Conservation (phyloP, 1,284 basidiomycete species). For the Fomes fomentarius region DNA sequence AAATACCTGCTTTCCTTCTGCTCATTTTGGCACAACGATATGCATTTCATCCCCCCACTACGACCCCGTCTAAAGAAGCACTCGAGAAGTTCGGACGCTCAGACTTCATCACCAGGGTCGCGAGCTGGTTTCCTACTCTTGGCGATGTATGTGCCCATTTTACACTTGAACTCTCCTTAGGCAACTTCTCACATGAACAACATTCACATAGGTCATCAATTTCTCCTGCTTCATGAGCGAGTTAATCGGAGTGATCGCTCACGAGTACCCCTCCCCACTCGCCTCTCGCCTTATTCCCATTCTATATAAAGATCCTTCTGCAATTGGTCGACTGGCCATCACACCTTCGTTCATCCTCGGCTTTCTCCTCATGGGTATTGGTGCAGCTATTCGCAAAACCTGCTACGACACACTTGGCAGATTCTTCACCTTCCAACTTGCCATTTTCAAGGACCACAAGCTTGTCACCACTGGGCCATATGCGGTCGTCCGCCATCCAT, state of each 20-base stretch:
- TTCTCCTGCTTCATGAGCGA: too few species aligned
- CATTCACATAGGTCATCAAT: too few species aligned
- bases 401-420: constrained; percentile 19
- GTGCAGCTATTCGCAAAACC: constrained; percentile 3
- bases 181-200: too few species aligned
- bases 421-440: constrained; percentile 22
- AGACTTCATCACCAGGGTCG: too few species aligned
- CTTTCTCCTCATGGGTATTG: not conserved
- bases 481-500: constrained; percentile 19
- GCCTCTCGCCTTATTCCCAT: not conserved
- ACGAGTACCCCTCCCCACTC: not conserved
- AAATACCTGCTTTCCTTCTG: too few species aligned
- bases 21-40: too few species aligned
- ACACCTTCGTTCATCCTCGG: constrained; percentile 1
- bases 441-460: constrained; percentile 14
- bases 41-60: too few species aligned
- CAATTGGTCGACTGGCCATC: not conserved
- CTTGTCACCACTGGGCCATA: constrained; percentile 25
- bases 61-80: too few species aligned
- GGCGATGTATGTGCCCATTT: too few species aligned
- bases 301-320: not conserved
- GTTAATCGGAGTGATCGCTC: constrained; percentile 2
- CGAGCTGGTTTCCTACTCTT: too few species aligned
- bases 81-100: too few species aligned
- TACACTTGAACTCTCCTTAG: too few species aligned